phyloP scores from a whole-genome alignment of 345 rosid genomes.

The Limnanthes douglasii region DNA sequence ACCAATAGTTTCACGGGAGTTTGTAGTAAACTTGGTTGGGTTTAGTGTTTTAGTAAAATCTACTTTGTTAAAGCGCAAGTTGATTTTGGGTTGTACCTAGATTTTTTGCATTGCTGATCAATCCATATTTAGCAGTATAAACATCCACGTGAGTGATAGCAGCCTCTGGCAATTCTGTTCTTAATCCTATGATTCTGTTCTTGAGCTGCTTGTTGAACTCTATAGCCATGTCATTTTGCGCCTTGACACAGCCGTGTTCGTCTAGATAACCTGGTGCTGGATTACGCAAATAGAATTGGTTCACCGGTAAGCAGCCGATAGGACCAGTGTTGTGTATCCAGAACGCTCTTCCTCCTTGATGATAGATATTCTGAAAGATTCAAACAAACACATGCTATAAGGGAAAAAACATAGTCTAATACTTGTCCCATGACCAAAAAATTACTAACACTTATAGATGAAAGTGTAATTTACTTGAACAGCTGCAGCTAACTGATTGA shows the following conservation, averaged over 20 bases:
- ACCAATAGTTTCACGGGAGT: too few relatives aligned
- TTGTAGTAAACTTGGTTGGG: too few relatives aligned
- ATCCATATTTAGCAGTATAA: constrained; percentile 52
- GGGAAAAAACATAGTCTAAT: constrained; percentile 2
- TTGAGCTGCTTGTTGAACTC: constrained; percentile 67
- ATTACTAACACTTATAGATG: background rate
- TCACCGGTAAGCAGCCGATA: constrained; percentile 71
- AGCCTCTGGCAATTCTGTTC: constrained; percentile 47
- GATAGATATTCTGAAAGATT: constrained; percentile 22
- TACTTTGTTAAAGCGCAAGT: too few relatives aligned
- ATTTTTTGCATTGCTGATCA: constrained; percentile 45
- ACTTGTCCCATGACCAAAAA: constrained; percentile 5
- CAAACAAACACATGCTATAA: background rate
- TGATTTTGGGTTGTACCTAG: constrained; percentile 29
- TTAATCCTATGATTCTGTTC: constrained; percentile 32
- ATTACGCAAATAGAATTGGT: constrained; percentile 46
- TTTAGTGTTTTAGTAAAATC: too few relatives aligned
- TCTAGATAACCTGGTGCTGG: constrained; percentile 60
- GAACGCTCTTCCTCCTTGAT: constrained; percentile 37
- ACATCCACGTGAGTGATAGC: constrained; percentile 74
- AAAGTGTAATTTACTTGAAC: constrained; percentile 36
- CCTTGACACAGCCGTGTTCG: constrained; percentile 54
- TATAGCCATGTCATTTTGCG: constrained; percentile 57
- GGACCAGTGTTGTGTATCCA: constrained; percentile 90
- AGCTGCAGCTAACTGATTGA: constrained; percentile 68